Conservation (phyloP, 148 eudicot genomes). For the Agrostemma githago region DNA sequence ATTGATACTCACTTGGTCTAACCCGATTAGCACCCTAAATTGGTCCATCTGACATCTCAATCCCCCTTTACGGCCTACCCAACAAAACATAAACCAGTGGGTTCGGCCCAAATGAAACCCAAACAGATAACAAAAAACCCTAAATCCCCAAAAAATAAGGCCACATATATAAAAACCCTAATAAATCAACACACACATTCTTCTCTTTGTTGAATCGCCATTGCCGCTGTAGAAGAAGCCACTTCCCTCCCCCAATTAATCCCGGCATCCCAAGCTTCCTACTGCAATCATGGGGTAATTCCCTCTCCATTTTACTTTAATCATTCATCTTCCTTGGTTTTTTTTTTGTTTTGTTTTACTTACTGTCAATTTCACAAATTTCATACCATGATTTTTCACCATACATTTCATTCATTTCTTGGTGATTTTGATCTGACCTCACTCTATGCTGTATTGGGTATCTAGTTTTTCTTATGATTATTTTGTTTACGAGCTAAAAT, state of each 20-base stretch:
- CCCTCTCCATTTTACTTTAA: not conserved
- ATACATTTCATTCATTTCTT: not conserved
- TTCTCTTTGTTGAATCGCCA: not conserved
- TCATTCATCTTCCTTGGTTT: too few relatives aligned
- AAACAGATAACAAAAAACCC: not conserved
- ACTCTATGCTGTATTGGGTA: too few relatives aligned
- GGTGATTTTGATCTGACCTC: not conserved
- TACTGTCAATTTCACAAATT: too few relatives aligned
- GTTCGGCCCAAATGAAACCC: too few relatives aligned
- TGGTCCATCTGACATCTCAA: too few relatives aligned
- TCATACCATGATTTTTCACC: too few relatives aligned
- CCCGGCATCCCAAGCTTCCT: not conserved
- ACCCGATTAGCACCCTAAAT: too few relatives aligned
- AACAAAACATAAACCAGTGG: not conserved
- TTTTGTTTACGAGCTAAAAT: not conserved
- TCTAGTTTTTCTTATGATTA: not conserved
- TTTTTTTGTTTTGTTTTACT: not conserved
- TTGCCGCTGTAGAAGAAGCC: not conserved
- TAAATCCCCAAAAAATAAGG: not conserved
- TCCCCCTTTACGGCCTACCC: too few relatives aligned
- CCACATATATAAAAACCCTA: not conserved
- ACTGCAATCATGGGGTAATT: constrained; percentile 1
- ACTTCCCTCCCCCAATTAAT: not conserved
- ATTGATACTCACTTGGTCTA: too few relatives aligned
- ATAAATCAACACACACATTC: not conserved